Base-by-base conservation (phyloP, 2,329 filamentous ascomycete species). In the Trichoderma arundinaceum region DNA sequence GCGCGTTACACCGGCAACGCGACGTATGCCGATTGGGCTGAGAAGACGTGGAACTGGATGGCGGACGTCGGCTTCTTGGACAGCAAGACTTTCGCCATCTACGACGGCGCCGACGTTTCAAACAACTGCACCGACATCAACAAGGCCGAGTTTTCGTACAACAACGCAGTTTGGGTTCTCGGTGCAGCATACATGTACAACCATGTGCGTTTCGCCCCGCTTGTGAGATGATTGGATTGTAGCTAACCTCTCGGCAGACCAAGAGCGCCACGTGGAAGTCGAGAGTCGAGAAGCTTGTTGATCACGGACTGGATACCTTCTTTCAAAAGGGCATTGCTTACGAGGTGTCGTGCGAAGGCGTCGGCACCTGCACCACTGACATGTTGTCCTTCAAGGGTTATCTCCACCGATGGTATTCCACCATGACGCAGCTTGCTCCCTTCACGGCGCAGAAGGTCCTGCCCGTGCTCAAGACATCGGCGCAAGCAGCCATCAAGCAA, bases 111-210 rank as follows among this genome's bases (percentile, higher is more conserved):
- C 6, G 78, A 85, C 66, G 80, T 83, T 12, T 74, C 74, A 38
- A 75, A 77, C 38, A 83, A 87, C 71, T 90, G 88, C 73, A 84
- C 80, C 28, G 75, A 80, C 52, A 78, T 86, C 67, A 84, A 85
- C 74, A 79, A 82, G 66, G 77, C 83, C 5, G 85, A 89, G 69
- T 89, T 85, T 78, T 84, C 85, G 0, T 87, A 88, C 73, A 87
- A 86, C 70, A 83, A 85, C 43, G 87, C 84, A 19, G 79, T 87
- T 3, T 86, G 83, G 66, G 71, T 88, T 4, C 79, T 84, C 38
- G 88, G 87, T 2, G 83, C 84, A 1, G 87, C 88, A 2, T 84
- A 83, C 71, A 86, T 90, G 86, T 90, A 88, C 74, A 89, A 90
- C 70, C 80, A 76, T 51, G 81, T 83, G 72, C 70, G 80, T 75